Evolutionary conservation across 441 rosid species (phyloP), one percentile per base, ranked within the genome.

Genomic region (Erodium moschatum): DNA sequence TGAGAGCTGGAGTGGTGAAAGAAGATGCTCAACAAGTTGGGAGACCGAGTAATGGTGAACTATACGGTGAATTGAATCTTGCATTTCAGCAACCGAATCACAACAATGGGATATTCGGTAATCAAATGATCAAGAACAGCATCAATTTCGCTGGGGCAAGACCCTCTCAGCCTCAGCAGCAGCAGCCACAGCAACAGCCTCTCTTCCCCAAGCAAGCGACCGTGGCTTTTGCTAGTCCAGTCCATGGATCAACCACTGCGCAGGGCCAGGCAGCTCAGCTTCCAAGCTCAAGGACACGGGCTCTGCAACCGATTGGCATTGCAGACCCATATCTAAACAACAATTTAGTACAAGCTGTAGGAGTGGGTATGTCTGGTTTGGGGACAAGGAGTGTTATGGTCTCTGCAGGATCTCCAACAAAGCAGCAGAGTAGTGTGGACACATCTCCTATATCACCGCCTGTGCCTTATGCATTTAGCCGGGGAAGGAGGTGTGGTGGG

Each of bases 1-100:
- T 63, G 71, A 82, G 81, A 3, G 88, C 85, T 52, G 90, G 93
- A 5, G 83, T 83, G 38, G 87, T 81, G 16, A 84, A 83, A 73
- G 93, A 87, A 76, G 89, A 83, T 65, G 20, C 70, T 60, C 87
- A 78, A 68, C 76, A 67, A 75, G 73, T 71, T 69, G 81, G 72
- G 69, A 60, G 76, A 63, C 38, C 80, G 2, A 67, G 67, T 31
- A 80, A 80, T 75, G 67, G 56, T 31, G 83, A 71, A 38, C 76
- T 81, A 69, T 80, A 80, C 68, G 84, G 74, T 11, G 66, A 80
- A 68, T 66, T 83, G 64, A 81, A 78, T 67, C 75, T 79, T 72
- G 86, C 81, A 64, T 81, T 82, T 78, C 82, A 76, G 74, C 85
- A 82, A 71, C 72, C 77, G 61, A 83, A 65, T 73, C 74, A 74